Percentiles rank a stretch among this genome's conserved stretches.
phyloP scores from a whole-genome alignment of 2,329 filamentous ascomycete species.

The Ascochyta clinopodiicola region DNA sequence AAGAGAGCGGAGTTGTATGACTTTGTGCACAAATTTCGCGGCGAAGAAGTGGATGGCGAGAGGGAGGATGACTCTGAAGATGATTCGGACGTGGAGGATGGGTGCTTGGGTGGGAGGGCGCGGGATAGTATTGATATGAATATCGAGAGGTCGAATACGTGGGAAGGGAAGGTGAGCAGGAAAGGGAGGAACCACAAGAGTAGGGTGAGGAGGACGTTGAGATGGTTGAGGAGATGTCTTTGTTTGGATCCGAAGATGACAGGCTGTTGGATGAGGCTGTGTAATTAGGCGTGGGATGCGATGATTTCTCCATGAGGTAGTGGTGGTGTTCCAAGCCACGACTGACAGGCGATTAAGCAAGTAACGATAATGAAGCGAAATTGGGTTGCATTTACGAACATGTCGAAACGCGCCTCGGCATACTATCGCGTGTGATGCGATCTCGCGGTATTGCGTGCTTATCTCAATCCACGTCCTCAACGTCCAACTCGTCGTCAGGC shows the following conservation, averaged over 20 bases:
- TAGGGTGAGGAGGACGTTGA: background rate
- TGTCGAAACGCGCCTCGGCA: too few species aligned
- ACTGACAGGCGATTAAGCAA: background rate
- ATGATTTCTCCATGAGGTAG: too few species aligned
- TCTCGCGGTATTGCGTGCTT: background rate
- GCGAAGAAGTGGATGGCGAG: background rate
- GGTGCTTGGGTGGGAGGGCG: background rate
- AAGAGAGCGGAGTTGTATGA: background rate
- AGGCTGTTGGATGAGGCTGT: background rate
- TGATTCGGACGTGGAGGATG: background rate
- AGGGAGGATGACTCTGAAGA: background rate
- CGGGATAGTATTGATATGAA: conserved; percentile 11
- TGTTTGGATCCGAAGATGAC: background rate
- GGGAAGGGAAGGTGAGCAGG: conserved; percentile 5
- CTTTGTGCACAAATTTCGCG: too few species aligned
- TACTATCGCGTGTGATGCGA: background rate
- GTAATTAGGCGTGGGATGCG: background rate
- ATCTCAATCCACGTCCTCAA: background rate
- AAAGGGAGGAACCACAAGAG: background rate
- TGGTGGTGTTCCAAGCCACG: too few species aligned
- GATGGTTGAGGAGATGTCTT: background rate
- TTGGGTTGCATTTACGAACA: too few species aligned
- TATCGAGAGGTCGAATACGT: background rate
- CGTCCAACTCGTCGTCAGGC: background rate
- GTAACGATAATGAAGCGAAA: too few species aligned